These are phyloP conservation scores for Ceratobasidium sp. DNA, from an alignment of 1,284 basidiomycete genomes.

Conservation along the genomic window DNA sequence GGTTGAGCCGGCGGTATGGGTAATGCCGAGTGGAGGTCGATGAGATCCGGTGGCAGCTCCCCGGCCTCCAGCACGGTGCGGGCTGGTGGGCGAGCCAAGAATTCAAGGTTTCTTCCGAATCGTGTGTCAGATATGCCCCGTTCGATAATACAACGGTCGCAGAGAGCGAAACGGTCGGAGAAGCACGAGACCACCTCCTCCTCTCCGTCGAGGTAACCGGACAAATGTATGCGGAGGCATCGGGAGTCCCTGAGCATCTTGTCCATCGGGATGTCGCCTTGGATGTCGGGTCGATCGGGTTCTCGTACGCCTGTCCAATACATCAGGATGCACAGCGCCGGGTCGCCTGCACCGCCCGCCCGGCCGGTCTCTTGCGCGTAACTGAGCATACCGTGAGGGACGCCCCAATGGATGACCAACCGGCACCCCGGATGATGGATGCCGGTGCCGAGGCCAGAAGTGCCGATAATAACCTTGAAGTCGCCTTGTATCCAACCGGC, in stretches of 20 bases:
- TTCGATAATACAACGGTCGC: background rate
- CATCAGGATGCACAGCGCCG: background rate
- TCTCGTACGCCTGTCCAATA: background rate
- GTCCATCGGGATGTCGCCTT: background rate
- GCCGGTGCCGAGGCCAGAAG: background rate
- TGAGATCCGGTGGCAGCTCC: too few species aligned
- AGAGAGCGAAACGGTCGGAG: background rate
- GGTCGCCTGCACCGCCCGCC: background rate
- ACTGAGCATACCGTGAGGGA: background rate
- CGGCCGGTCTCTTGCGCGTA: constrained; percentile 10
- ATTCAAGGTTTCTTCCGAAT: too few species aligned
- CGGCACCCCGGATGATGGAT: background rate
- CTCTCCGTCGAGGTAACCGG: background rate
- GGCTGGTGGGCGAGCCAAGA: too few species aligned
- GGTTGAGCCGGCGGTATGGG: too few species aligned
- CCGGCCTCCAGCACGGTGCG: too few species aligned
- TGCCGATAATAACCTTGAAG: background rate
- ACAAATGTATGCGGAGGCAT: background rate
- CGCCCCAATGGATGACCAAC: background rate
- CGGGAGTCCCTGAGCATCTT: background rate
- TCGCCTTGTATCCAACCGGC: background rate
- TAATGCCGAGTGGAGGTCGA: too few species aligned
- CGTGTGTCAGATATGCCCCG: background rate
- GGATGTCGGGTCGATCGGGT: background rate
- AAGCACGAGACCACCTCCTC: background rate